A percentile compares a stretch with the other conserved stretches of the same genome.
phyloP scores from a whole-genome alignment of 2,329 filamentous ascomycete genomes.

The Pleomassaria siparia region DNA sequence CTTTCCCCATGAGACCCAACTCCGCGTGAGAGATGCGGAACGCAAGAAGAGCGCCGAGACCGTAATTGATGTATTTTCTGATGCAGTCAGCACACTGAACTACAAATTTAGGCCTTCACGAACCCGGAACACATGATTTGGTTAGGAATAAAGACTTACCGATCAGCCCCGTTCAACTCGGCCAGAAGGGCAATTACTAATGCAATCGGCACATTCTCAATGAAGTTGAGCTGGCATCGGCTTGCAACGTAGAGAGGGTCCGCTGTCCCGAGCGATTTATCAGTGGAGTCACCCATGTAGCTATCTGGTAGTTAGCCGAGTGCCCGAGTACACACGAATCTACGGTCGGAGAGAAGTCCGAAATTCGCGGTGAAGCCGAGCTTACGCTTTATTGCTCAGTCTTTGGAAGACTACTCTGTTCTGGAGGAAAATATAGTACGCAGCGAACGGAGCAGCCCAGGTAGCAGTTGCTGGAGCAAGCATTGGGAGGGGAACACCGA shows the following conservation, averaged over 20 bases:
- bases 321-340: no score
- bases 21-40: conserved; percentile 45
- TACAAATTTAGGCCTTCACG: no score
- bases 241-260: conserved; percentile 40
- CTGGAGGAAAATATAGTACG: conserved; percentile 46
- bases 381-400: conserved; percentile 31
- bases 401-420: conserved; percentile 43
- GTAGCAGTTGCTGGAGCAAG: conserved; percentile 42
- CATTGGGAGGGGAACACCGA: conserved; percentile 34
- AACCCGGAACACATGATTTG: no score
- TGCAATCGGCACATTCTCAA: no score
- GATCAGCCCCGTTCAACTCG: no score
- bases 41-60: conserved; percentile 29
- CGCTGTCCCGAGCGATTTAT: conserved; percentile 13
- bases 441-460: conserved; percentile 46
- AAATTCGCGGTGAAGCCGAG: no score
- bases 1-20: conserved; percentile 37
- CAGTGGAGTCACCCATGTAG: conserved; percentile 27
- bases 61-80: neutral
- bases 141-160: no score
- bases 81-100: neutral
- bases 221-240: conserved; percentile 46
- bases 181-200: no score
- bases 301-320: conserved; percentile 14
- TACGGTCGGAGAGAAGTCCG: no score